Base-by-base conservation (phyloP, 176 grass and related monocot species). In the Chloris gayana region DNA sequence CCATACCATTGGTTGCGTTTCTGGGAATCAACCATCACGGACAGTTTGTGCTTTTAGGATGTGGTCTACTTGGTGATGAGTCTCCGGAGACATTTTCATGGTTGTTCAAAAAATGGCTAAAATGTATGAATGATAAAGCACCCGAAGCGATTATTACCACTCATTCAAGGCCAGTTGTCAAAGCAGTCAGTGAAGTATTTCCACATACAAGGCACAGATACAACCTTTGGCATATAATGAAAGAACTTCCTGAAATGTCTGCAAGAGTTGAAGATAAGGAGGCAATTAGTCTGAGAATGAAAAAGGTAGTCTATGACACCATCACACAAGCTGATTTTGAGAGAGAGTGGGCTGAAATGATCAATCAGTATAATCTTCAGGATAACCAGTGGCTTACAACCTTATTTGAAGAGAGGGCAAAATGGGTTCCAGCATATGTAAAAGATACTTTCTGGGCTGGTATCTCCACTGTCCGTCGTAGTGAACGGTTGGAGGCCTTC, bases 151-250 rank as follows among this genome's bases (percentile, higher is more conserved):
- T 97, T 71, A 86, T 97, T 47, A 97, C 93, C 17, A 86, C 85
- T 24, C 90, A 97, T 65, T 84, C 87, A 66, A 80, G 87, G 73
- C 75, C 90, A 27, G 88, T 97, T 51, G 85, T 82, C 12, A 89
- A 87, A 86, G 88, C 93, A 58, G 85, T 84, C 76, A 66, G 75
- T 39, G 88, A 93, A 26, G 90, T 87, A 75, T 91, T 97, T 75
- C 82, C 83, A 62, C 76, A 83, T 88, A 89, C 88, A 69, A 81
- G 83, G 74, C 86, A 88, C 74, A 85, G 93, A 69, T 97, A 90
- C 84, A 88, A 91, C 79, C 88, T 93, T 82, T 97, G 93, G 93
- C 90, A 93, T 86, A 97, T 97, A 78, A 84, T 97, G 87, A 97
- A 97, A 88, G 88, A 90, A 72, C 82, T 97, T 85, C 93, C 93